Evolutionary conservation across 1,284 basidiomycete genomes (phyloP), one percentile per base, ranked within the genome.

Genomic region (Jaminaea rosea): DNA sequence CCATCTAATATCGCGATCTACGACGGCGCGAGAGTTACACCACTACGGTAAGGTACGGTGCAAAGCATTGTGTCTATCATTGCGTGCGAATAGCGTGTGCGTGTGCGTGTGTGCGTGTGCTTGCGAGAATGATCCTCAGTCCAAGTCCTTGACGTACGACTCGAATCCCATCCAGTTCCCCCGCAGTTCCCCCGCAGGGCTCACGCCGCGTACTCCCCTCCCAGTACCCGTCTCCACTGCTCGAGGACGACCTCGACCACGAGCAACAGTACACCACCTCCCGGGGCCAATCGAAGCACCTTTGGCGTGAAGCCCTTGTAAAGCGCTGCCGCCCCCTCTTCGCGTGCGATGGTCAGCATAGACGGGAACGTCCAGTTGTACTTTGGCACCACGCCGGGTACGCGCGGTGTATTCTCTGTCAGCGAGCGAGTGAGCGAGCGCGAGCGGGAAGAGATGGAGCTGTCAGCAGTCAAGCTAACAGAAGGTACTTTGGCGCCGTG

Each of bases 211-310:
- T n/a, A n/a, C n/a, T n/a, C n/a, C n/a, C n/a, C n/a, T 23, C 69
- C 69, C 24, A 70, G 47, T 1, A 53, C 26, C 7, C 51, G 53
- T 28, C 69, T 58, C 26, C 52, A 64, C 51, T 70, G 59, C 9
- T 45, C 44, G 21, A 63, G 39, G 3, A 72, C 61, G 19, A 69
- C 65, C 39, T 73, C 67, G 46, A 73, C 70, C 13, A 73, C 70
- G 28, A 98, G 81, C 41, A 98, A 78, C 34, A 98, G 77, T 15
- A 98, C 85, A 76, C 93, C 93, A 55, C 93, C 93, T 45, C 93
- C 93, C 0, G 93, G 93, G 19, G 91, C 88, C 26, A 93, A 79
- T 55, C 88, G 81, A 37, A 92, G 80, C 11, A 74, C 70, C 59
- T 75, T 75, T 28, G 73, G 73, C 24, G 86, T 78, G 74, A 92